Evolutionary conservation across 495 filamentous ascomycete genomes (phyloP), one percentile per base, ranked within the genome.

Genomic region (Evansstolkia leycettana): DNA sequence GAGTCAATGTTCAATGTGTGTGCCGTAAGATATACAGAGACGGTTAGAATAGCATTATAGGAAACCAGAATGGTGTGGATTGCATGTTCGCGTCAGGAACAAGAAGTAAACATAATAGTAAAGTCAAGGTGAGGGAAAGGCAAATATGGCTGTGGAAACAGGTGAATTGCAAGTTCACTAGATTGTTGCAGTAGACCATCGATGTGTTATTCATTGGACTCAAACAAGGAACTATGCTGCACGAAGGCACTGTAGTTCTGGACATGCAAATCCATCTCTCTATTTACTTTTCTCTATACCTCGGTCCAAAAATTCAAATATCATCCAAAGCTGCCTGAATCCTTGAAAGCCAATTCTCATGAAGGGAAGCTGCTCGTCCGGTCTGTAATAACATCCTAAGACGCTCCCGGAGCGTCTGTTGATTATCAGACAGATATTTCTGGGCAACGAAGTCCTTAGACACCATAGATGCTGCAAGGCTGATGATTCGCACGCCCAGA

Each of bases 401-500:
- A 20, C 48, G 42, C 20, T 28, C 36, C 17, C 31, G 46, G 9
- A 62, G 34, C 9, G 10, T n/a, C 13, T n/a, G 23, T 20, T 46
- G 51, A 7, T 39, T 36, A 13, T 43, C 45, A 20, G 41, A 40
- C 7, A 12, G 12, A 17, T 47, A 52, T 38, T 36, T 37, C 7
- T 47, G 60, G 28, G 41, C 61, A 26, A 25, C 46, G 33, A 58
- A 57, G 0, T 31, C 53, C 8, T 58, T 55, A 3, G 72, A 72
- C 11, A 54, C 55, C 14, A 75, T 47, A 28, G 76, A 41, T 14
- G 47, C 46, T 1, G 58, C 52, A 25, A 65, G 45, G 7, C 39
- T 46, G 35, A 65, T 55, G 7, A 87, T 43, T 9, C 78, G 61
- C 31, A 78, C 65, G 16, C 75, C 79, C 25, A 86, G 55, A 0